Evolutionary conservation across 345 rosid species (phyloP).

Genomic region (Lepidium africanum): DNA sequence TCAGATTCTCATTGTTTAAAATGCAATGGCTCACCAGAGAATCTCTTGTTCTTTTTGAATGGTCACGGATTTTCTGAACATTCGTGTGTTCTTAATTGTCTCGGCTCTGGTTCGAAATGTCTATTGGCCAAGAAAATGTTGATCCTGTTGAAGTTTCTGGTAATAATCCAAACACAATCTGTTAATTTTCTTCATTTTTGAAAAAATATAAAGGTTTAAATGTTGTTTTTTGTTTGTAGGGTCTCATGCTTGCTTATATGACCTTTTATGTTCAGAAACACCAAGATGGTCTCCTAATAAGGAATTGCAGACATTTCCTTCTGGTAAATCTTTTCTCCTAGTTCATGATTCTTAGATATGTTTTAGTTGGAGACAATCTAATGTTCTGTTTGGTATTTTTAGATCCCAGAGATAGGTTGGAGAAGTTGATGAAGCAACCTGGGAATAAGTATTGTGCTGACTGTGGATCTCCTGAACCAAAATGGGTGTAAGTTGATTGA

Average conservation of each 20-base stretch:
- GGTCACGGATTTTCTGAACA: slow-evolving; percentile 11
- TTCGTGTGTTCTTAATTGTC: slow-evolving; percentile 5
- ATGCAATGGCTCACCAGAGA: slow-evolving; percentile 8
- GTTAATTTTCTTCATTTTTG: not conserved
- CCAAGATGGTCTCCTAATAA: slow-evolving; percentile 23
- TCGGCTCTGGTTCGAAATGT: slow-evolving; percentile 37
- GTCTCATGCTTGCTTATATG: slow-evolving; percentile 45
- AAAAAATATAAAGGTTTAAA: not conserved
- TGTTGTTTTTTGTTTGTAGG: slow-evolving; percentile 23
- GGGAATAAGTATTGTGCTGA: slow-evolving; percentile 77
- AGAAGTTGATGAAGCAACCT: slow-evolving; percentile 41
- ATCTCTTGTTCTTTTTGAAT: slow-evolving; percentile 18
- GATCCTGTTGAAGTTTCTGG: slow-evolving; percentile 36
- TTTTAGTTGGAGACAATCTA: not conserved
- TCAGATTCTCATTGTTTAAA: slow-evolving; percentile 9
- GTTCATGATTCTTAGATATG: no score
- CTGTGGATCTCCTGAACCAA: slow-evolving; percentile 91
- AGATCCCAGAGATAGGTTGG: slow-evolving; percentile 55
- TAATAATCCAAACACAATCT: slow-evolving; percentile 25
- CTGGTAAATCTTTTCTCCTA: slow-evolving; percentile 38
- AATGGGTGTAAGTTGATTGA: slow-evolving; percentile 79
- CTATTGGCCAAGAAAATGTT: slow-evolving; percentile 43
- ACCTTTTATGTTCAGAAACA: slow-evolving; percentile 45
- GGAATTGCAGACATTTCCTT: slow-evolving; percentile 29
- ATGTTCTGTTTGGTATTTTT: not conserved